These are phyloP conservation scores for Naganishia vaughanmartiniae DNA, from an alignment of 768 basidiomycete genomes.

Conservation along the genomic window DNA sequence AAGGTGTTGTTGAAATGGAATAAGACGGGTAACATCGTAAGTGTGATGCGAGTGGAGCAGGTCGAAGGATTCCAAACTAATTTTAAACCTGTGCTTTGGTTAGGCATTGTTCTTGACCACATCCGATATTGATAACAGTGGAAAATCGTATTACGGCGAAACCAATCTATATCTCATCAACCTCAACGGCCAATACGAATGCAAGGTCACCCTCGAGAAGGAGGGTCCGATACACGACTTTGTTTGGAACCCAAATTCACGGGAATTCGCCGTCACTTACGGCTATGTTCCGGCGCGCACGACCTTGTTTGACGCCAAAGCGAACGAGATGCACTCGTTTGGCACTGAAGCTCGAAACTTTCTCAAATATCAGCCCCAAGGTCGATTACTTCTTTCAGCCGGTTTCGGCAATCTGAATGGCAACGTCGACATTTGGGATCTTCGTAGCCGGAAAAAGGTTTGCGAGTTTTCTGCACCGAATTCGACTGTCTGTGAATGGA, in stretches of 20 bases:
- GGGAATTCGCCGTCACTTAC: slow-evolving; percentile 94
- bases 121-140: slow-evolving; percentile 93
- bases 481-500: slow-evolving; percentile 93
- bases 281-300: slow-evolving; percentile 97
- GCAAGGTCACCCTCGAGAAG: slow-evolving; percentile 74
- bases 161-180: slow-evolving; percentile 90
- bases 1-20: slow-evolving; percentile 95
- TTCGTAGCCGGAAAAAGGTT: slow-evolving; percentile 75
- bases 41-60: slow-evolving; percentile 14
- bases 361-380: slow-evolving; percentile 91
- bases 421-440: slow-evolving; percentile 86
- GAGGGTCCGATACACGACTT: slow-evolving; percentile 98
- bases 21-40: slow-evolving; percentile 80
- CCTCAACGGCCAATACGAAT: slow-evolving; percentile 89
- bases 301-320: slow-evolving; percentile 85
- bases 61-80: neutral
- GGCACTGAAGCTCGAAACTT: slow-evolving; percentile 86
- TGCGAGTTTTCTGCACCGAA: slow-evolving; percentile 79
- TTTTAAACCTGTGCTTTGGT: neutral
- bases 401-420: slow-evolving; percentile 97
- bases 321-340: slow-evolving; percentile 83
- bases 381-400: slow-evolving; percentile 77
- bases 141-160: slow-evolving; percentile 98
- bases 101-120: slow-evolving; percentile 74
- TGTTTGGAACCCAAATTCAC: slow-evolving; percentile 90